Evolutionary conservation across 257 asterid genomes (phyloP).

Genomic region (Rhazya stricta): DNA sequence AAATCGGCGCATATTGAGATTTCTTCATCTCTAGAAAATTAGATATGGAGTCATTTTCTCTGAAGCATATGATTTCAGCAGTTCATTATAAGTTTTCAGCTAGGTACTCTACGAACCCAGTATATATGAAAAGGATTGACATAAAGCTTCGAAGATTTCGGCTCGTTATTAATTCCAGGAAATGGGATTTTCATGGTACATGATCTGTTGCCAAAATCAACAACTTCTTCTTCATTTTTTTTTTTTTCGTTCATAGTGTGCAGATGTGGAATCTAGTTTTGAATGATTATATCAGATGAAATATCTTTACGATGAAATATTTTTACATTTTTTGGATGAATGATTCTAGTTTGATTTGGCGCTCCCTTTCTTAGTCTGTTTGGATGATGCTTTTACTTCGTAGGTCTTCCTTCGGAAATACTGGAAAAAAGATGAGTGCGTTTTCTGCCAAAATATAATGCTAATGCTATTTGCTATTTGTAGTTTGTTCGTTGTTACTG

Average conservation of each 20-base stretch:
- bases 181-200: slow-evolving; percentile 60
- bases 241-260: neutral
- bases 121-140: slow-evolving; percentile 15
- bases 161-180: slow-evolving; percentile 29
- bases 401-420: neutral
- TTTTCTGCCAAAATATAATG: neutral
- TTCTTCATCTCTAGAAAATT: neutral
- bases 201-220: neutral
- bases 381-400: neutral
- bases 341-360: neutral
- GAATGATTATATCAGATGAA: neutral
- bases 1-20: neutral
- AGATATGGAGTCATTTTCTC: slow-evolving; percentile 44
- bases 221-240: too few species aligned
- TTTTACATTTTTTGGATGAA: too few species aligned
- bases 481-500: neutral
- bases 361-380: too few species aligned
- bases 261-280: neutral
- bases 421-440: slow-evolving; percentile 1
- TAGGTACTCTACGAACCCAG: slow-evolving; percentile 25
- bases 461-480: neutral
- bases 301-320: too few species aligned
- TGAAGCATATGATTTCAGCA: slow-evolving; percentile 39
- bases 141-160: slow-evolving; percentile 21
- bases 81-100: slow-evolving; percentile 23